These are phyloP conservation scores for Cladosporium sp. DNA, from an alignment of 2,329 filamentous ascomycete species.

Conservation along the genomic window DNA sequence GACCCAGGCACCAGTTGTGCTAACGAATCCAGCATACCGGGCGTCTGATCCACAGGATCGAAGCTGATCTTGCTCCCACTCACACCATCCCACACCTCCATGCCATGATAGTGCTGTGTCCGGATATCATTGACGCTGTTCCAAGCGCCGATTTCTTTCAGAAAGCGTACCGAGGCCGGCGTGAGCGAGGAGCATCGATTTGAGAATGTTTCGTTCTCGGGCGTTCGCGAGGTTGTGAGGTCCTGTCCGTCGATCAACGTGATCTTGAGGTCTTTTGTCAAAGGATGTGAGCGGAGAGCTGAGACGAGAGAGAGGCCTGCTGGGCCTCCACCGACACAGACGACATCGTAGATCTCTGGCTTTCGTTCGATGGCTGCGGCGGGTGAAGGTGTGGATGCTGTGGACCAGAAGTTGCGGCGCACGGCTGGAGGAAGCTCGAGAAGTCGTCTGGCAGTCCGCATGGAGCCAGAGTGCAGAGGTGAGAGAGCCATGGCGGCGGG, in stretches of 20 bases:
- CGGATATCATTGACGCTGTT: constrained; percentile 68
- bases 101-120: constrained; percentile 86
- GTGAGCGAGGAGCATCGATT: constrained; percentile 96
- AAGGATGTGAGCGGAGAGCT: constrained; percentile 39
- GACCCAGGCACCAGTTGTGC: constrained; percentile 33
- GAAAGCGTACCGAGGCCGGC: constrained; percentile 78
- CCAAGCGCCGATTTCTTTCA: constrained; percentile 82
- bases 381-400: constrained; percentile 20
- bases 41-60: constrained; percentile 33
- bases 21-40: constrained; percentile 30
- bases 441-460: constrained; percentile 22
- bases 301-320: constrained; percentile 70
- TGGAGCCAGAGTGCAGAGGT: constrained; percentile 1
- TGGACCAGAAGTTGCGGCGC: constrained; percentile 29
- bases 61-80: constrained; percentile 86
- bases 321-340: constrained; percentile 86
- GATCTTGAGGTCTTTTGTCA: constrained; percentile 71
- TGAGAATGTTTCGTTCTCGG: constrained; percentile 73
- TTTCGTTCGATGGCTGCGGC: constrained; percentile 8
- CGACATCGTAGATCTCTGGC: constrained; percentile 85
- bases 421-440: constrained; percentile 32
- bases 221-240: constrained; percentile 66
- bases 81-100: constrained; percentile 98
- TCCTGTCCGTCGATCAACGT: constrained; percentile 91
- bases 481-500: constrained; percentile 1